phyloP scores from a whole-genome alignment of 2,329 filamentous ascomycete species.

The Fusarium sororula region DNA sequence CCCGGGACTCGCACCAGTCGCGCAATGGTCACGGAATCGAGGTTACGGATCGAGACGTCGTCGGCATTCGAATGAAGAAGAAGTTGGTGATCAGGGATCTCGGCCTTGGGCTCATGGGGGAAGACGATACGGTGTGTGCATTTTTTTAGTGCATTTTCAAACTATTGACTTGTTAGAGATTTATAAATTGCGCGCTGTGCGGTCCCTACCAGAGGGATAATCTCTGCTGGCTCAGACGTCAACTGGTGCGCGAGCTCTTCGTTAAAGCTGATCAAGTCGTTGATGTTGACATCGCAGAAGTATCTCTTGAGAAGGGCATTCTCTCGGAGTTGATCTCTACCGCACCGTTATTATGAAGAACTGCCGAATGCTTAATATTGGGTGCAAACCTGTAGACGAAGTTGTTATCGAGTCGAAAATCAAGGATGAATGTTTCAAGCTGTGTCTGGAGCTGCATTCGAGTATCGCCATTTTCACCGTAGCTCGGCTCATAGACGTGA shows the following conservation, averaged over 20 bases:
- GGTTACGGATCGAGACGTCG: slow-evolving; percentile 90
- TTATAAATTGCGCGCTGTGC: neutral
- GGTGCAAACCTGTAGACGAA: slow-evolving; percentile 85
- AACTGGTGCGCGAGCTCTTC: slow-evolving; percentile 93
- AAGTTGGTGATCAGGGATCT: slow-evolving; percentile 90
- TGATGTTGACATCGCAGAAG: slow-evolving; percentile 95
- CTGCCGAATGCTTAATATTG: too few species aligned
- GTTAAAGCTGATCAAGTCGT: slow-evolving; percentile 94
- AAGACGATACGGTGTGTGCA: slow-evolving; percentile 95
- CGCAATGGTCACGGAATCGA: slow-evolving; percentile 92
- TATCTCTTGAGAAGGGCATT: slow-evolving; percentile 95
- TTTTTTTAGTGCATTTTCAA: slow-evolving; percentile 87
- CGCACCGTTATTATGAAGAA: slow-evolving; percentile 12
- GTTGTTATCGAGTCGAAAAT: slow-evolving; percentile 91
- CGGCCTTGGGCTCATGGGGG: slow-evolving; percentile 72
- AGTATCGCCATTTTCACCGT: slow-evolving; percentile 73
- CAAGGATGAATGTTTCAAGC: slow-evolving; percentile 89
- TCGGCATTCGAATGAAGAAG: slow-evolving; percentile 92
- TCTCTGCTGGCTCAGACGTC: slow-evolving; percentile 87
- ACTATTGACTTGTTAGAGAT: slow-evolving; percentile 61
- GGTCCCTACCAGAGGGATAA: slow-evolving; percentile 81
- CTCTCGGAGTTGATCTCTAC: slow-evolving; percentile 91
- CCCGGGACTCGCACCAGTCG: slow-evolving; percentile 96
- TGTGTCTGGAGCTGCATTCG: slow-evolving; percentile 78
- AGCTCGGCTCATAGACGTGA: slow-evolving; percentile 78